Evolutionary conservation across 2,329 filamentous ascomycete species (phyloP).

Genomic region (Hysterium pulicare): DNA sequence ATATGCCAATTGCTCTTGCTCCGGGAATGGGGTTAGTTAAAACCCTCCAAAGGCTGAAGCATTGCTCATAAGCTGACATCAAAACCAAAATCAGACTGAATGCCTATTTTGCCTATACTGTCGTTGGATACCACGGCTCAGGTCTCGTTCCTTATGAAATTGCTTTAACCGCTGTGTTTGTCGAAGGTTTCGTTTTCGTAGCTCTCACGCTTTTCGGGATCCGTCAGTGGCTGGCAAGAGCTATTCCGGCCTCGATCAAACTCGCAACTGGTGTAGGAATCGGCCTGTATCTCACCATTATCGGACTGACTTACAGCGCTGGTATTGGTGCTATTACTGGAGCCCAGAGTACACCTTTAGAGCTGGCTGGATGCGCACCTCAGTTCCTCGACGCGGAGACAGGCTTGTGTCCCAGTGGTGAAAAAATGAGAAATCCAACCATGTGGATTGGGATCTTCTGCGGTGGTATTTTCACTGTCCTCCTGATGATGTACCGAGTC

Average conservation of each 20-base stretch:
- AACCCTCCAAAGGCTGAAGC: conserved; percentile 1
- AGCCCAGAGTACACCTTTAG: conserved; percentile 63
- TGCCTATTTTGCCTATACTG: conserved; percentile 80
- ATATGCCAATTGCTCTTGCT: conserved; percentile 71
- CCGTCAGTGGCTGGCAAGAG: conserved; percentile 73
- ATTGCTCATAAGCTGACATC: background rate
- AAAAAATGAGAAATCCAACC: conserved; percentile 78
- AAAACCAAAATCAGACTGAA: conserved; percentile 52
- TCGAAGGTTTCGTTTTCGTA: conserved; percentile 84
- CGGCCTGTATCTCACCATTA: conserved; percentile 74
- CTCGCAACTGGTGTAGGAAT: conserved; percentile 83
- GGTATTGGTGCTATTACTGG: conserved; percentile 78
- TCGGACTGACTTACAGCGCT: conserved; percentile 74
- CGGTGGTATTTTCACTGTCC: conserved; percentile 73
- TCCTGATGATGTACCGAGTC: conserved; percentile 81
- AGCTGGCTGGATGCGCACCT: conserved; percentile 69
- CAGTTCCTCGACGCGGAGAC: conserved; percentile 41
- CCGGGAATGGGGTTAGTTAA: conserved; percentile 75
- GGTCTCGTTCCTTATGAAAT: conserved; percentile 71
- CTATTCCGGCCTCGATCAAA: conserved; percentile 81
- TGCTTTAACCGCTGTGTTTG: conserved; percentile 81
- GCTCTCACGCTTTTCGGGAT: conserved; percentile 69
- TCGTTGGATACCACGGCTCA: conserved; percentile 72
- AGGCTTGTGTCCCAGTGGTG: conserved; percentile 60
- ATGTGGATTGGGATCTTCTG: conserved; percentile 91